A percentile compares a stretch with the other conserved stretches of the same genome.
Conservation (phyloP, 2,329 filamentous ascomycete genomes). For the Davidsoniella virescens region DNA sequence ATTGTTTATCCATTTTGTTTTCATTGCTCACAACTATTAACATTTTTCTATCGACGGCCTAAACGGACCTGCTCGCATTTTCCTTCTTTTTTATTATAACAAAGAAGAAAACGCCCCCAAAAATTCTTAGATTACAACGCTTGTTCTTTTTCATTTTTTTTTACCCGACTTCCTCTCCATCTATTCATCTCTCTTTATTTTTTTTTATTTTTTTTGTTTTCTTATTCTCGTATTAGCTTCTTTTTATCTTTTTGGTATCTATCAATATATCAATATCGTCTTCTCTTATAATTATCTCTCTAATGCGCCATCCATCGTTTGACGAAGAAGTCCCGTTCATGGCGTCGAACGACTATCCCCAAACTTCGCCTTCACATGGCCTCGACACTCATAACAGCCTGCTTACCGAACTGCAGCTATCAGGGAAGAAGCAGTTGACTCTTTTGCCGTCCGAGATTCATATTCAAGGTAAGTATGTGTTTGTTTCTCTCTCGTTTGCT, state of each 20-base stretch:
- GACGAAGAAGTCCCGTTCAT: slow-evolving; percentile 11
- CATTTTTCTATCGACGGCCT: no score
- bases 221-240: neutral
- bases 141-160: neutral
- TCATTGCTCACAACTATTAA: no score
- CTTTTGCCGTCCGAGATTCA: slow-evolving; percentile 14
- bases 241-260: neutral
- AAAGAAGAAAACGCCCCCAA: no score
- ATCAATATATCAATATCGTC: no score
- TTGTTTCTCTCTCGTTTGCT: neutral
- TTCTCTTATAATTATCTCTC: neutral
- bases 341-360: slow-evolving; percentile 5
- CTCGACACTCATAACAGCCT: neutral
- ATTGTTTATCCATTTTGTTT: no score
- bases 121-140: neutral
- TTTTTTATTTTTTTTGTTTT: neutral
- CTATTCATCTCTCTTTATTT: neutral
- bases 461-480: slow-evolving; percentile 15
- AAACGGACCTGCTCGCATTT: no score
- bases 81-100: no score
- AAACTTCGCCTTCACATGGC: neutral
- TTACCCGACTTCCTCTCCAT: neutral
- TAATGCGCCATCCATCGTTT: slow-evolving; percentile 5
- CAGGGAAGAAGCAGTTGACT: slow-evolving; percentile 10
- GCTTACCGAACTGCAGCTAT: slow-evolving; percentile 12